Conservation (phyloP, 208 protist species). For the Angomonas ambiguus region DNA sequence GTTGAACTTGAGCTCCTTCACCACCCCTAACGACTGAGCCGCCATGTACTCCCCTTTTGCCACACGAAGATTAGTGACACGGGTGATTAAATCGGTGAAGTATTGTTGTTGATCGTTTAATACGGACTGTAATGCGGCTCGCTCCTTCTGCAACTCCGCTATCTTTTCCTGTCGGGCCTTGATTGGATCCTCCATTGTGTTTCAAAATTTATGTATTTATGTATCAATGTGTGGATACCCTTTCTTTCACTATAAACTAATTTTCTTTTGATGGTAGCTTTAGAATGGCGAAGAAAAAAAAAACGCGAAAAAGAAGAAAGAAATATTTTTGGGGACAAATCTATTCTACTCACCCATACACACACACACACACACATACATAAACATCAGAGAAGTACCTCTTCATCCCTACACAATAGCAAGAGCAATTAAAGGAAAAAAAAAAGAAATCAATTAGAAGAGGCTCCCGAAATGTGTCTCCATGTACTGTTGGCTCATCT, state of each 20-base stretch:
- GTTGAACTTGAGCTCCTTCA: constrained; percentile 21
- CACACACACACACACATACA: too few species aligned
- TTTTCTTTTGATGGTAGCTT: too few species aligned
- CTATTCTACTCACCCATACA: too few species aligned
- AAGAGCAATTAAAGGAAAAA: too few species aligned
- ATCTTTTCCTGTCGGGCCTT: constrained; percentile 25
- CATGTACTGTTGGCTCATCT: constrained; percentile 40
- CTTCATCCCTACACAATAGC: too few species aligned
- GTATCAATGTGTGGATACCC: not conserved
- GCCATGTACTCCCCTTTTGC: constrained; percentile 31
- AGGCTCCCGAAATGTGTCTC: not conserved
- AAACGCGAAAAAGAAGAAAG: not conserved
- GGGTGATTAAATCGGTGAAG: constrained; percentile 50
- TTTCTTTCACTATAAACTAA: too few species aligned
- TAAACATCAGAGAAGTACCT: too few species aligned
- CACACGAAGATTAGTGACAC: constrained; percentile 45
- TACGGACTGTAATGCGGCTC: constrained; percentile 20
- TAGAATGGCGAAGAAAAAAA: not conserved
- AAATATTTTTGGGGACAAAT: too few species aligned
- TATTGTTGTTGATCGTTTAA: constrained; percentile 35
- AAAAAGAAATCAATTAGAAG: not conserved
- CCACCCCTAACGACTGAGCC: not conserved
- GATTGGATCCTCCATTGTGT: not conserved
- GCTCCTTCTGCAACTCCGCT: constrained; percentile 23
- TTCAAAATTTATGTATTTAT: not conserved